phyloP scores from a whole-genome alignment of 352 stramenopile species.

The Pythium folliculosum region DNA sequence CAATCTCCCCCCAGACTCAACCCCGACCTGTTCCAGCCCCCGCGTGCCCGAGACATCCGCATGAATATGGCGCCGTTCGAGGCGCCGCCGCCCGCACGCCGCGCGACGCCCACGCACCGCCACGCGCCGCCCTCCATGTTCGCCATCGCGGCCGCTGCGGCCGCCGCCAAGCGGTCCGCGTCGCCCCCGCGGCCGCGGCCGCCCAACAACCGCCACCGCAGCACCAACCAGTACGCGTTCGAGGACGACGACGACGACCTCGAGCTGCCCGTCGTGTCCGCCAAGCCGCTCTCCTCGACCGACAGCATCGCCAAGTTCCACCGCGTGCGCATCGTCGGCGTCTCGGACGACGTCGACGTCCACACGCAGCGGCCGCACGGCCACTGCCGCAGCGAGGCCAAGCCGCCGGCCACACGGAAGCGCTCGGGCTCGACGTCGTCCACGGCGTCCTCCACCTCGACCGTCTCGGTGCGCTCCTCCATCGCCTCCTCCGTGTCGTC shows the following conservation, averaged over 20 bases:
- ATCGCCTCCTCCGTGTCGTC: background rate
- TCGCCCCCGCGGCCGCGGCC: constrained; percentile 1
- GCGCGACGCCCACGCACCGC: background rate
- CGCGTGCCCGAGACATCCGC: background rate
- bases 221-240: constrained; percentile 1
- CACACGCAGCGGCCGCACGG: constrained; percentile 9
- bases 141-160: background rate
- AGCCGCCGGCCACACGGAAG: constrained; percentile 3
- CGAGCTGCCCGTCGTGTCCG: constrained; percentile 23
- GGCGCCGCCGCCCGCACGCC: background rate
- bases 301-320: constrained; percentile 28
- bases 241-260: constrained; percentile 27
- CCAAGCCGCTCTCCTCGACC: constrained; percentile 24
- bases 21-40: background rate
- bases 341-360: constrained; percentile 7
- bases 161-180: background rate
- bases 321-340: constrained; percentile 9
- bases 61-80: constrained; percentile 3
- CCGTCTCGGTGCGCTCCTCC: background rate
- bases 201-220: background rate
- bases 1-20: background rate
- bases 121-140: background rate
- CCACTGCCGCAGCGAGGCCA: background rate
- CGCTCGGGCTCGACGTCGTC: constrained; percentile 4
- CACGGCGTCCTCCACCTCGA: constrained; percentile 6